Evolutionary conservation across 2,329 filamentous ascomycete genomes (phyloP), one percentile per base, ranked within the genome.

Genomic region (Phialocephala subalpina): DNA sequence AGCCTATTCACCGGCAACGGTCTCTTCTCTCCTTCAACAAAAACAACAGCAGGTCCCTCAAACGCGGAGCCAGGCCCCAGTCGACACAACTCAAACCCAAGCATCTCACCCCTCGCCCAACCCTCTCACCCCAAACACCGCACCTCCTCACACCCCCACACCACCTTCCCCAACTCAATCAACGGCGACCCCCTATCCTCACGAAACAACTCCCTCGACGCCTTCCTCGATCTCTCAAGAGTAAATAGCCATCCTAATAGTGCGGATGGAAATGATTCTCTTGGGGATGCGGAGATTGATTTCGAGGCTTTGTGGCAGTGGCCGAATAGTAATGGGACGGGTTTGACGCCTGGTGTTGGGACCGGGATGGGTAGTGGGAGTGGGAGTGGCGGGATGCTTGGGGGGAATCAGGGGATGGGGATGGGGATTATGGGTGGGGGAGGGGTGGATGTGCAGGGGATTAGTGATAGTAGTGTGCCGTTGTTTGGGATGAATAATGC

Each of bases 281-380:
- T 67, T 14, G 66, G 64, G 35, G 70, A 71, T 8, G 68, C 56
- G n/a, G 71, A 73, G 49, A 68, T 73, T n/a, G 71, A 73, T 40
- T 72, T 73, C 38, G 69, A 71, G n/a, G 27, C 57, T 2, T 35
- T 73, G 25, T 73, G 70, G 70, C 67, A 70, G 16, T 72, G 69
- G 65, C 61, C 62, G 2, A 59, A 36, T 33, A 18, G 36, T 2
- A 61, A 42, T 33, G 9, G 35, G 20, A 49, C 53, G 9, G 60
- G 40, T 7, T 9, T 63, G 11, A 61, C 58, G 14, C 58, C 64
- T 14, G 56, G 59, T 9, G n/a, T 49, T 56, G 53, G 53, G 22
- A 33, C 58, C 14, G 62, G 64, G 18, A 53, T 65, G 20, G 12
- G 16, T 16, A 16, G 12, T 14, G 38, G 38, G 38, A 52, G 11